Conservation (phyloP, 257 asterid genomes). For the Petunia axillaris region DNA sequence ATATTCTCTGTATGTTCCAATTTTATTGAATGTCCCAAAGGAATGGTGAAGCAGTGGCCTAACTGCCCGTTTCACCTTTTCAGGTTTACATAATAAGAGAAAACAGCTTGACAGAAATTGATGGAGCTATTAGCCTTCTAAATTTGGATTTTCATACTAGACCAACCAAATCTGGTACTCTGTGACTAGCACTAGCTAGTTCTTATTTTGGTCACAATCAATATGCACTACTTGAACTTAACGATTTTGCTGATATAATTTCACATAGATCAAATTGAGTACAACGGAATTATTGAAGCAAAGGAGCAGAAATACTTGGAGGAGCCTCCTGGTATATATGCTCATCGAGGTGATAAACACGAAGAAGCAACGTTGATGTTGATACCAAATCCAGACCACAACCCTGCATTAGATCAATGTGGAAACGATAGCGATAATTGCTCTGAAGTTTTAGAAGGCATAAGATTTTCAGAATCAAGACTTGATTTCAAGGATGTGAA, state of each 20-base stretch:
- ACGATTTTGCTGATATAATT: neutral
- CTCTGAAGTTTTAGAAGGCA: conserved; percentile 38
- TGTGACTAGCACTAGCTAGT: conserved; percentile 12
- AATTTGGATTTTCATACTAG: conserved; percentile 39
- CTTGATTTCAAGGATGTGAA: conserved; percentile 44
- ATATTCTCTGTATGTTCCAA: neutral
- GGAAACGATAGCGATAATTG: conserved; percentile 27
- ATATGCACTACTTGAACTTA: neutral
- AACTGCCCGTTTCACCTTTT: conserved; percentile 5
- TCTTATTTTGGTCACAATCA: neutral
- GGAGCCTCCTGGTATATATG: conserved; percentile 24
- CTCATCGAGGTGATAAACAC: conserved; percentile 23
- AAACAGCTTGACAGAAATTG: conserved; percentile 48
- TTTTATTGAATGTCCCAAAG: neutral
- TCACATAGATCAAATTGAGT: conserved; percentile 27
- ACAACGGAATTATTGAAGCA: conserved; percentile 23
- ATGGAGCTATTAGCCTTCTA: conserved; percentile 44
- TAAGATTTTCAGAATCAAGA: conserved; percentile 35
- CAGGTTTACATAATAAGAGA: conserved; percentile 64
- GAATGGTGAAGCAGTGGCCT: conserved; percentile 9
- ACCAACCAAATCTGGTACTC: conserved; percentile 34
- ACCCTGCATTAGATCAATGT: conserved; percentile 25
- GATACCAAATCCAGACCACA: conserved; percentile 22
- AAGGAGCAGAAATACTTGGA: neutral
- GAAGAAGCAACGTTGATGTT: conserved; percentile 20